Conservation (phyloP, 2,329 filamentous ascomycete genomes). For the Trichoderma semiorbis region DNA sequence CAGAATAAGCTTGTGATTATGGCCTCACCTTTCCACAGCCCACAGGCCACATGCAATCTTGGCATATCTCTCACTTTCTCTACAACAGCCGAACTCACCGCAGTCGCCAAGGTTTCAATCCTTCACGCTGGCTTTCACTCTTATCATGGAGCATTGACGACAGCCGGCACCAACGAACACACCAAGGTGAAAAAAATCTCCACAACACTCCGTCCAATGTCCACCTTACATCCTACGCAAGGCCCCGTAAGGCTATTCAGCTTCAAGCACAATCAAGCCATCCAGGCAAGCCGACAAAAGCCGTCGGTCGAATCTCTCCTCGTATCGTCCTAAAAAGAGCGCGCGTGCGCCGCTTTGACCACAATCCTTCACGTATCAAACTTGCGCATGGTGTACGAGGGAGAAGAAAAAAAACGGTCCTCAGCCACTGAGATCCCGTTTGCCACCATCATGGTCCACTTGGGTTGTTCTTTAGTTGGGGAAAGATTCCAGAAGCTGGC, state of each 20-base stretch:
- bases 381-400: background rate
- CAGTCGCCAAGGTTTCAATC: background rate
- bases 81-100: background rate
- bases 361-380: background rate
- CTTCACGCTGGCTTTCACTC: background rate
- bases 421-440: background rate
- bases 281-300: background rate
- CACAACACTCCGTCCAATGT: background rate
- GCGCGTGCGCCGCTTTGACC: background rate
- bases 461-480: background rate
- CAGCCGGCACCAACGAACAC: background rate
- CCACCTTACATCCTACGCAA: background rate
- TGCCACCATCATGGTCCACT: slow-evolving; percentile 7
- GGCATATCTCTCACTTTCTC: background rate
- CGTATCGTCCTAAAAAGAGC: background rate
- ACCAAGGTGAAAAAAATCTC: background rate
- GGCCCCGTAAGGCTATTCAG: background rate
- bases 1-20: background rate
- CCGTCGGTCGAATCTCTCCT: background rate
- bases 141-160: background rate
- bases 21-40: background rate
- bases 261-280: background rate
- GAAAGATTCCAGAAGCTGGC: slow-evolving; percentile 10
- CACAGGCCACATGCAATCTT: background rate
- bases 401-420: background rate